phyloP scores from a whole-genome alignment of 169 alveolate species.

The Perkinsus olseni region DNA sequence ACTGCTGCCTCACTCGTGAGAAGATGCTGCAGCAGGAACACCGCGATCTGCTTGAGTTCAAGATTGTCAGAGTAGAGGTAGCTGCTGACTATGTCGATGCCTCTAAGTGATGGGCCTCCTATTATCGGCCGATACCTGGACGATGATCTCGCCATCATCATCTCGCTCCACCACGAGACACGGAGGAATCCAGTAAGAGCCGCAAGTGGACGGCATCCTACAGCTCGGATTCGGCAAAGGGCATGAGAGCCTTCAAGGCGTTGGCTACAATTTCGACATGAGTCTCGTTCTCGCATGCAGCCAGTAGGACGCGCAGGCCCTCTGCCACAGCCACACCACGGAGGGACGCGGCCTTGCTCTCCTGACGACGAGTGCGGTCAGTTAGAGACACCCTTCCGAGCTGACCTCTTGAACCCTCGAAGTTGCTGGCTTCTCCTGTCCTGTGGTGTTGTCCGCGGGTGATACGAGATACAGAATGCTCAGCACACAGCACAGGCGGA shows the following conservation, averaged over 20 bases:
- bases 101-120: neutral
- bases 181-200: neutral
- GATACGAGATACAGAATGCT: slow-evolving; percentile 18
- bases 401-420: neutral
- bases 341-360: neutral
- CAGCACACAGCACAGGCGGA: slow-evolving; percentile 30
- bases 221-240: slow-evolving; percentile 32
- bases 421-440: slow-evolving; percentile 17
- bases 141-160: no score
- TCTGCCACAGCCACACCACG: neutral
- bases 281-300: slow-evolving; percentile 34
- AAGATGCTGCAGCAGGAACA: neutral
- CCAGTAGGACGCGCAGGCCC: slow-evolving; percentile 13
- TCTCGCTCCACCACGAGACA: neutral
- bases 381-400: neutral
- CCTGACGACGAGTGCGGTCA: neutral
- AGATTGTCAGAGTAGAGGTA: neutral
- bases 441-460: slow-evolving; percentile 18
- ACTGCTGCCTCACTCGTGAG: neutral
- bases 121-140: neutral
- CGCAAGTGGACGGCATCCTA: no score
- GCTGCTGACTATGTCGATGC: neutral
- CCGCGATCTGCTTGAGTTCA: neutral
- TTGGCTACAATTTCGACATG: slow-evolving; percentile 31
- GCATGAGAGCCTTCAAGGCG: slow-evolving; percentile 34